Base-by-base conservation (phyloP, 2,329 filamentous ascomycete genomes). In the Fonsecaea nubica region DNA sequence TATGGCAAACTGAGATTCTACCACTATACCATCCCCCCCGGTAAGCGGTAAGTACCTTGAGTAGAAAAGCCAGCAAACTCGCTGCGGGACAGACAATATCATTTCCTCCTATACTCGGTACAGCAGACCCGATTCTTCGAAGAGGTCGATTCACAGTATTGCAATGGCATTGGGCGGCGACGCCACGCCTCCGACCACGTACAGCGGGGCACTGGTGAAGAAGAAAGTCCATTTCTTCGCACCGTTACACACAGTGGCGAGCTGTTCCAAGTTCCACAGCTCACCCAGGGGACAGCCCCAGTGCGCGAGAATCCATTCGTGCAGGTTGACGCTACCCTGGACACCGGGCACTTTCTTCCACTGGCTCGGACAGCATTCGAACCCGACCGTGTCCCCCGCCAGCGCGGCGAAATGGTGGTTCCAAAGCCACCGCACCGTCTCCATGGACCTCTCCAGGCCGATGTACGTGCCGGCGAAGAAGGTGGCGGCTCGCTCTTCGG, bases 221-320 rank as follows among this genome's bases (percentile, higher is more conserved):
- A 85, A 84, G 64, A 85, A 85, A 0, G 70, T 73, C 75, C 75
- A 80, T n/a, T 78, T 15, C n/a, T 73, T 4, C 69, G 68, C 15
- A 48, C 69, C 72, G 64, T 4, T 3, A 71, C 80, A 81, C 58
- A 76, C 70, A 59, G 72, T 65, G 10, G 75, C 70, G 53, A 81
- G 69, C 35, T 67, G 71, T 69, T 82, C 79, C 9, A 82, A 69
- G 70, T 82, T 77, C 58, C 71, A 72, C 12, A 70, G 38, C 57
- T 73, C 69, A 4, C 72, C 72, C 38, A 73, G 68, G 32, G 72
- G 72, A 60, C 69, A 65, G 0, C 72, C 72, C 71, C 69, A 72
- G 7, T 71, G 71, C 15, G 64, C 66, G 30, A 73, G 62, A 1
- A 72, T 40, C 61, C 64, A 66, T 36, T 72, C 58, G 59, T 68